Conservation (phyloP, 164 flowering plant species). For the Nymphaea colorata region DNA sequence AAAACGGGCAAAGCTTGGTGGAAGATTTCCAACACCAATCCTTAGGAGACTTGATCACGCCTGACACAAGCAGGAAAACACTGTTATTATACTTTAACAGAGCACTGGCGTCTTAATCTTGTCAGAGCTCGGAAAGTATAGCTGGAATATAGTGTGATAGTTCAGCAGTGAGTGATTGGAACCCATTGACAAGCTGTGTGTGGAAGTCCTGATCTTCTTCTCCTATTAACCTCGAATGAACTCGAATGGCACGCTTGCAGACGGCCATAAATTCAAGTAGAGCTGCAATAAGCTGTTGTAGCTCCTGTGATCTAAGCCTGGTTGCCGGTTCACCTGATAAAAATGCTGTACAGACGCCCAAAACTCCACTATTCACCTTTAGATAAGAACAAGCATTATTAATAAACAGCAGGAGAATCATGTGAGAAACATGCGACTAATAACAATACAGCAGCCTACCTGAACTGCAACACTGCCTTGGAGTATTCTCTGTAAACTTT, state of each 20-base stretch:
- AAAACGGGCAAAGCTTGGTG: too few species aligned
- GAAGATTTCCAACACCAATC: too few species aligned
- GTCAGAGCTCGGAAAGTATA: constrained; percentile 82
- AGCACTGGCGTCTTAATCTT: too few species aligned
- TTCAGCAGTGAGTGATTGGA: constrained; percentile 96
- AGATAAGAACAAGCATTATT: neutral
- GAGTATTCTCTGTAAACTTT: constrained; percentile 93
- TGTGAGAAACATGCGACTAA: too few species aligned
- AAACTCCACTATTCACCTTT: constrained; percentile 96
- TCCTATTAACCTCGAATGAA: constrained; percentile 88
- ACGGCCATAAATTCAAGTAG: constrained; percentile 99
- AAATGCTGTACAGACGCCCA: constrained; percentile 96
- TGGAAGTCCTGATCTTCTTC: constrained; percentile 99
- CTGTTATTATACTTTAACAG: too few species aligned
- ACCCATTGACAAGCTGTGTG: constrained; percentile 97
- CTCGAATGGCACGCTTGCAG: constrained; percentile 94
- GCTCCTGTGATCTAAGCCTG: constrained; percentile 85
- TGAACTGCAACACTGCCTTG: constrained; percentile 99
- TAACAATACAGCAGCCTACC: constrained; percentile 24
- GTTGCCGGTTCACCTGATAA: constrained; percentile 98
- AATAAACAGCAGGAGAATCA: too few species aligned
- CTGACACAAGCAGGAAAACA: too few species aligned
- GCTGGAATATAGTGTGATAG: constrained; percentile 97
- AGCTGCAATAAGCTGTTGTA: constrained; percentile 98
- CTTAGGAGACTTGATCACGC: too few species aligned